Conservation (phyloP, 257 asterid genomes). For the Penstemon eatonii region DNA sequence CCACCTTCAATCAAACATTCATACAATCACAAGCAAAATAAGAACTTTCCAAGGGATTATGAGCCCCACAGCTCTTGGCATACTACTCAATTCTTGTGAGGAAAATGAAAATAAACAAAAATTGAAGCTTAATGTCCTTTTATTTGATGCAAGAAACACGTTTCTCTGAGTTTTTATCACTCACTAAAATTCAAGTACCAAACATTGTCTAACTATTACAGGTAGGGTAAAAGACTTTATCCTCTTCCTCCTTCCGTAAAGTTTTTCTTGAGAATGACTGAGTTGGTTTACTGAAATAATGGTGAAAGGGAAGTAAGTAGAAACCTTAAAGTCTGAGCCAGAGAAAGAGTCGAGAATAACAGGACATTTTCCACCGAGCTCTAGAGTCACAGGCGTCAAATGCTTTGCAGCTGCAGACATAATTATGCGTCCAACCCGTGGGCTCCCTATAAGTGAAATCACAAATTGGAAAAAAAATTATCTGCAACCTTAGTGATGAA, state of each 20-base stretch:
- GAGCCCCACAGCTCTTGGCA: neutral
- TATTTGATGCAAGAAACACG: too few relatives aligned
- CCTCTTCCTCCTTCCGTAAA: neutral
- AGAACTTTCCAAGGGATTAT: slow-evolving; percentile 6
- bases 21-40: slow-evolving; percentile 15
- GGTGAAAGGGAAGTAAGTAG: neutral
- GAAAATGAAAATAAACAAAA: too few relatives aligned
- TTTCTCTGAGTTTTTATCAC: too few relatives aligned
- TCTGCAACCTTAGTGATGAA: neutral
- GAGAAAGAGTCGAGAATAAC: slow-evolving; percentile 70
- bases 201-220: too few relatives aligned
- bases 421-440: slow-evolving; percentile 67
- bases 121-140: too few relatives aligned
- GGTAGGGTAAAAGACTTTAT: too few relatives aligned
- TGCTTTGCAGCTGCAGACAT: slow-evolving; percentile 95
- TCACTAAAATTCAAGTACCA: too few relatives aligned
- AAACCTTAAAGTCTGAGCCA: slow-evolving; percentile 64
- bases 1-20: slow-evolving; percentile 49
- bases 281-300: neutral
- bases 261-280: neutral
- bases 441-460: slow-evolving; percentile 54
- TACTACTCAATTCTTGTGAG: too few relatives aligned
- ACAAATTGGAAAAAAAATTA: slow-evolving; percentile 16
- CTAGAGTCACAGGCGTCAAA: slow-evolving; percentile 92
- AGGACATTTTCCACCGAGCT: slow-evolving; percentile 95